Conservation (phyloP, 73 alveolate genomes). For the Paramecium sonneborni region DNA sequence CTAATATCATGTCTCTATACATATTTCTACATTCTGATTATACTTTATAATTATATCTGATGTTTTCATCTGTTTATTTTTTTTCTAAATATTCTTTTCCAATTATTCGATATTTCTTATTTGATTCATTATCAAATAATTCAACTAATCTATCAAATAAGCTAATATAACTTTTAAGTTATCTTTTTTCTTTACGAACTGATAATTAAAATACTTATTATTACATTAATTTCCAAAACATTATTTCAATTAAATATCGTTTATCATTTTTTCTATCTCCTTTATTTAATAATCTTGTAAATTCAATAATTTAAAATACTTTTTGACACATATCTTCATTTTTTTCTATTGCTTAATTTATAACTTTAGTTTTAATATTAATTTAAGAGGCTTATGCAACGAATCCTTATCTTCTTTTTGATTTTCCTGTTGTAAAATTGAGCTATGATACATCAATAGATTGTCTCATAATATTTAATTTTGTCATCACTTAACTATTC, state of each 20-base stretch:
- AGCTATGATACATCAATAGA: neutral
- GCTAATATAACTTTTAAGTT: neutral
- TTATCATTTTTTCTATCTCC: neutral
- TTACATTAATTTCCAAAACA: neutral
- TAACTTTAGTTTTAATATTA: neutral
- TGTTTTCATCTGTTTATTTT: neutral
- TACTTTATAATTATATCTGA: neutral
- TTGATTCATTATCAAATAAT: neutral
- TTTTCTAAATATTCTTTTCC: neutral
- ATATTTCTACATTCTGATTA: neutral
- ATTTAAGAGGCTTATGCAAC: neutral
- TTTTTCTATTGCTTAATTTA: neutral
- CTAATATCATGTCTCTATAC: neutral
- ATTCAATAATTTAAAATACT: neutral
- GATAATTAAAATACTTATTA: neutral
- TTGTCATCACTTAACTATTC: neutral
- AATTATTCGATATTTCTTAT: neutral
- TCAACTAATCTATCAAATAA: conserved; percentile 22
- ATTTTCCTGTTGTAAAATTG: neutral
- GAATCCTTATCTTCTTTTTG: neutral
- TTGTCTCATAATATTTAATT: neutral
- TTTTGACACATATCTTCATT: neutral
- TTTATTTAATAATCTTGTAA: neutral
- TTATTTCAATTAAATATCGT: neutral
- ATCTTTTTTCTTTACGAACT: neutral